Evolutionary conservation across 495 filamentous ascomycete species (phyloP).

Genomic region (Cercophora scortea): DNA sequence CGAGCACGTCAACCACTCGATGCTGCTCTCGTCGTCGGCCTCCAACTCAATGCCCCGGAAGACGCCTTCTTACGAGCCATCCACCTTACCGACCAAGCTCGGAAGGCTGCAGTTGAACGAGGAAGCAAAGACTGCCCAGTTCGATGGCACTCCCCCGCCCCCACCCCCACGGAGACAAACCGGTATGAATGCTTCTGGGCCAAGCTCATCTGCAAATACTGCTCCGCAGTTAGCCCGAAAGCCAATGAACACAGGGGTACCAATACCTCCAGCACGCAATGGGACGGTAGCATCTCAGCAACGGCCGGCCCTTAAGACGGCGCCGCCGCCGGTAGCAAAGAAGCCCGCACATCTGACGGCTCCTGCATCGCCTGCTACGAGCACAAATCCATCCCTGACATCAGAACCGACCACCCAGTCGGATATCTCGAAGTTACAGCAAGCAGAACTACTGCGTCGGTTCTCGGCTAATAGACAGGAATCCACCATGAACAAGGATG

Average conservation of each 20-base stretch:
- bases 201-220: background rate
- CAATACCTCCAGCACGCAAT: constrained; percentile 22
- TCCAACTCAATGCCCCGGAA: constrained; percentile 37
- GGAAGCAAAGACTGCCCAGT: constrained; percentile 18
- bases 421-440: background rate
- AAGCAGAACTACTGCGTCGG: constrained; percentile 3
- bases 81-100: constrained; percentile 31
- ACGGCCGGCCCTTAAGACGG: constrained; percentile 29
- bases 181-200: constrained; percentile 3
- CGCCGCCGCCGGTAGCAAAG: constrained; percentile 43
- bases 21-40: constrained; percentile 32
- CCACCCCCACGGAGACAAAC: constrained; percentile 41
- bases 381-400: constrained; percentile 1
- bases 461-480: background rate
- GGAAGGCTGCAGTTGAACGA: constrained; percentile 28
- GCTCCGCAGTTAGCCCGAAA: constrained; percentile 9
- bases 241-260: constrained; percentile 14
- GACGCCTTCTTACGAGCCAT: constrained; percentile 46
- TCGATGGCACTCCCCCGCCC: constrained; percentile 33
- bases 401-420: background rate
- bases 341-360: constrained; percentile 44
- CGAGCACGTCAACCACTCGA: constrained; percentile 39
- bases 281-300: constrained; percentile 20
- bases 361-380: constrained; percentile 27
- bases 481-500: background rate